Percentiles rank a stretch among this genome's conserved stretches.
These are phyloP conservation scores for Nadsonia starkeyi-henricii DNA, from an alignment of 1,139 yeast genomes.

Conservation along the genomic window DNA sequence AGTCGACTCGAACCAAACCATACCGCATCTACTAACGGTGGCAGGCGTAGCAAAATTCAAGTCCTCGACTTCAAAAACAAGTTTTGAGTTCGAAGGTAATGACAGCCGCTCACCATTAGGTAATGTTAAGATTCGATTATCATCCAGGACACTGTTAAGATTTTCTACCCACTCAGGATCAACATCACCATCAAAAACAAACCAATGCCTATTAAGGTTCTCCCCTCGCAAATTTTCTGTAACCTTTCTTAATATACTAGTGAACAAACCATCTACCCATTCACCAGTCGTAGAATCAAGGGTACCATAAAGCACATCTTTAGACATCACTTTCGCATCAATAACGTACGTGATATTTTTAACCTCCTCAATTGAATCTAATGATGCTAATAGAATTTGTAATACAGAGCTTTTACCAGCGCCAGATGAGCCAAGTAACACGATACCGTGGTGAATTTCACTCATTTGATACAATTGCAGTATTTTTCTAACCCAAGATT, in stretches of 20 bases:
- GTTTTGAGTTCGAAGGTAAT: constrained; percentile 47
- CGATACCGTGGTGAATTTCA: constrained; percentile 62
- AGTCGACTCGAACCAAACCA: constrained; percentile 52
- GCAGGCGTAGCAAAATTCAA: constrained; percentile 71
- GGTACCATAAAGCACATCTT: constrained; percentile 54
- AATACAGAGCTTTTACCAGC: constrained; percentile 57
- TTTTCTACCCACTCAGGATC: constrained; percentile 95
- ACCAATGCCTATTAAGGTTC: constrained; percentile 41
- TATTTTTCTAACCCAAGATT: constrained; percentile 41
- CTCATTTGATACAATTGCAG: constrained; percentile 51
- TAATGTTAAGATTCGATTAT: constrained; percentile 63
- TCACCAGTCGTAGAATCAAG: constrained; percentile 70
- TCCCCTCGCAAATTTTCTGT: constrained; percentile 49
- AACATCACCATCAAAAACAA: constrained; percentile 83
- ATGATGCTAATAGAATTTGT: constrained; percentile 33
- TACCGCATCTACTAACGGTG: constrained; percentile 85
- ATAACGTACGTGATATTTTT: constrained; percentile 36
- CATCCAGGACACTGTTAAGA: constrained; percentile 82
- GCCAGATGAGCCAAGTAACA: constrained; percentile 68
- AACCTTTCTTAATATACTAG: constrained; percentile 49
- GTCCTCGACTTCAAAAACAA: constrained; percentile 66
- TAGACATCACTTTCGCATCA: constrained; percentile 64
- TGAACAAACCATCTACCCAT: constrained; percentile 85
- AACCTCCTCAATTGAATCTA: constrained; percentile 25
- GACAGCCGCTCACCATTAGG: constrained; percentile 81